Base-by-base conservation (phyloP, 2,329 filamentous ascomycete species). In the Microdochium paspali region DNA sequence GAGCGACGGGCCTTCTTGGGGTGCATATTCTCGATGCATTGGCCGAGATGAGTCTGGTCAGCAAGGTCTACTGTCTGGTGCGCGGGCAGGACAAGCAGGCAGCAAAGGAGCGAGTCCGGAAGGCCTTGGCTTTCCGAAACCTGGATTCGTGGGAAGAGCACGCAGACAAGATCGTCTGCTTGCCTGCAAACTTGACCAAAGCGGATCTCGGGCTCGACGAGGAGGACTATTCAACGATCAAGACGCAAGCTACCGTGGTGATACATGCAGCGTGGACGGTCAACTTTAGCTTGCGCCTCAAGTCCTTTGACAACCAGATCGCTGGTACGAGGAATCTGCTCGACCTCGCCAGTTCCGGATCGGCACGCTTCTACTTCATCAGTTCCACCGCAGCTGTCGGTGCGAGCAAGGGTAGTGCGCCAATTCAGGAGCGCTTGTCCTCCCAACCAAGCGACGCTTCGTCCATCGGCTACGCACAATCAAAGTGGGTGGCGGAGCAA, bases 201-300 rank as follows among this genome's bases (percentile, higher is more conserved):
- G 24, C 61, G 2, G 56, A 59, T 7, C 67, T 84, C 2, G 79
- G 78, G 2, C 61, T 84, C 2, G 55, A 63, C 3, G 49, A 58
- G 1, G 55, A 15, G 62, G 1, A 56, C 62, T 6, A 76, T 76
- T 55, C 49, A 61, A 2, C 50, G 58, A 2, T 56, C 82, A 2
- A 65, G 1, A 51, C 53, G 3, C 63, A 72, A 48, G 61, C 69
- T 2, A 76, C 73, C 1, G 59, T 71, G 2, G 66, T 87, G 18
- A 72, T 86, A 47, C 80, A 84, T 57, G 69, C 80, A 7, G 80
- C 80, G 20, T 84, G 81, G 81, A 69, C 74, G 2, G 81, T 84
- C 18, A 84, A 84, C 60, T 84, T 84, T 64, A 74, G 72, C 24
- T 66, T 80, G 46, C 69, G 72, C 3, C 65, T 84, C 1, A 62